Evolutionary conservation across 2,329 filamentous ascomycete genomes (phyloP), one percentile per base, ranked within the genome.

Genomic region (Cryphonectria carpinicola): DNA sequence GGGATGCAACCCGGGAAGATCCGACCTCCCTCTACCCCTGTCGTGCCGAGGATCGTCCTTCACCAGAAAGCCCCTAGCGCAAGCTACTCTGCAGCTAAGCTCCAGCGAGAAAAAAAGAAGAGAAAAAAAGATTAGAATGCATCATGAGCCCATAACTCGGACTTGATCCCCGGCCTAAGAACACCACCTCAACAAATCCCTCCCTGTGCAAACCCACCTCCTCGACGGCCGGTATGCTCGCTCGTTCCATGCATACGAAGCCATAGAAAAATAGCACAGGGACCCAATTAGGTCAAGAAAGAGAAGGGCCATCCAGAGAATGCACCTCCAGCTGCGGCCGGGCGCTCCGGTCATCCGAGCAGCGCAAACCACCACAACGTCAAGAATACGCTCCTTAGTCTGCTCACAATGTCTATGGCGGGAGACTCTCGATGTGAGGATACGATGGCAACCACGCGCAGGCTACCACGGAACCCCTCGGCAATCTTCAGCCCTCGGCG

Each of bases 401-500:
- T 84, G 82, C 74, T 79, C 79, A 64, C 79, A 80, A 73, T 84
- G 82, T 76, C 78, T 76, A 54, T 77, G 78, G 70, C 74, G 77
- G 41, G 74, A 78, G 2, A 73, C 75, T 6, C 75, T 79, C 54
- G 78, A 80, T 28, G 70, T 76, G 39, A 77, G 81, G 74, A 78
- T 81, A 79, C 76, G 73, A 10, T 66, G 52, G n/a, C 76, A 76
- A 65, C 75, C 76, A n/a, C 76, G 74, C 69, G 78, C 79, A 5
- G 69, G 77, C 60, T 84, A 87, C 71, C 86, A 88, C 75, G 81
- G 81, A 22, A 83, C 82, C 10, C 76, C 81, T 8, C 81, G 77
- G 63, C 81, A 82, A 37, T 82, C 84, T 39, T 94, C 91, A n/a
- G 89, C 90, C 65, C 93, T 92, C 87, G 91, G 90, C 2, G 92